Percentiles rank a stretch among this genome's conserved stretches.
phyloP scores from a whole-genome alignment of 2,329 filamentous ascomycete species.

The Ceratocystis cubensis region DNA sequence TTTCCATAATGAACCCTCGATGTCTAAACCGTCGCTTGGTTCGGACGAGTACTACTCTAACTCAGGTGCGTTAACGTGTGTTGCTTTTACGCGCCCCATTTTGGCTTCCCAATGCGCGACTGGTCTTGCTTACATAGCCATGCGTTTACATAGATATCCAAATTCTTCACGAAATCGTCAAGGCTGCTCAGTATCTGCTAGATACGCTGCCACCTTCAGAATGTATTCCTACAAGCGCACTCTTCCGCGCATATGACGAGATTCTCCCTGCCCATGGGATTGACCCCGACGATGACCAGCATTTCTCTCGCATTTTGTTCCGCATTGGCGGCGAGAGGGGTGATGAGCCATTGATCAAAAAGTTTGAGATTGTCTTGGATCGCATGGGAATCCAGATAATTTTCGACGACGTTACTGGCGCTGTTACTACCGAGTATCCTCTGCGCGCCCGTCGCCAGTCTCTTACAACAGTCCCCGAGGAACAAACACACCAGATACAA shows the following conservation, averaged over 20 bases:
- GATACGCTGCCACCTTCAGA: slow-evolving; percentile 45
- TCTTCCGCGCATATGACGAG: slow-evolving; percentile 70
- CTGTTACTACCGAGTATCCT: slow-evolving; percentile 20
- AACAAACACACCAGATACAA: slow-evolving; percentile 18
- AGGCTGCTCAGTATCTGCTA: slow-evolving; percentile 53
- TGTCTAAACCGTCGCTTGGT: slow-evolving; percentile 23
- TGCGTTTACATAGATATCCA: slow-evolving; percentile 50
- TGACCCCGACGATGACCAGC: slow-evolving; percentile 59
- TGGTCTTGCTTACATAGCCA: slow-evolving; percentile 21
- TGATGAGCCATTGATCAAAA: slow-evolving; percentile 47
- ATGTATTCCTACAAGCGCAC: slow-evolving; percentile 57
- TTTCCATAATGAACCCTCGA: slow-evolving; percentile 17
- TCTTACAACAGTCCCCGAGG: slow-evolving; percentile 19
- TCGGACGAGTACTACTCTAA: slow-evolving; percentile 44
- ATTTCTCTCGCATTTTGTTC: slow-evolving; percentile 67
- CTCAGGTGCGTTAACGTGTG: slow-evolving; percentile 36
- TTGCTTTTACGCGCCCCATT: background rate
- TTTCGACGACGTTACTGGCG: slow-evolving; percentile 31
- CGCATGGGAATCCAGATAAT: slow-evolving; percentile 62
- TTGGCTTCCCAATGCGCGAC: background rate
- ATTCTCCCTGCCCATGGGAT: slow-evolving; percentile 59
- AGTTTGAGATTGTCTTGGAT: slow-evolving; percentile 55
- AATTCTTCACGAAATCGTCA: slow-evolving; percentile 64
- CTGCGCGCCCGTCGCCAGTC: slow-evolving; percentile 14
- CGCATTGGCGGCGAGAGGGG: slow-evolving; percentile 57